These are phyloP conservation scores for Pestalotiopsis fici DNA, from an alignment of 2,329 filamentous ascomycete genomes.

Conservation along the genomic window DNA sequence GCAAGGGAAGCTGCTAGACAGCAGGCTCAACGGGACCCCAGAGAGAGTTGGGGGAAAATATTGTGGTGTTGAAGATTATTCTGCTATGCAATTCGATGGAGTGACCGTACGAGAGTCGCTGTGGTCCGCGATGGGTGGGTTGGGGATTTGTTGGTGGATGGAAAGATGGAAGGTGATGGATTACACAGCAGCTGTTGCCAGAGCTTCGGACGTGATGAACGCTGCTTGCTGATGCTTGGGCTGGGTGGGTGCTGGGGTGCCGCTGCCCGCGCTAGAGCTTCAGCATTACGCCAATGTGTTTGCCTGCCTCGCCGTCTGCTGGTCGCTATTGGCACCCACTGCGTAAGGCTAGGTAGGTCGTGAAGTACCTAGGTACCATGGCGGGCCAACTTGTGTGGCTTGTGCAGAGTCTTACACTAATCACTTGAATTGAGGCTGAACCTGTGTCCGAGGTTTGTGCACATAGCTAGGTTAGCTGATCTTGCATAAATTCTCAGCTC, in stretches of 20 bases:
- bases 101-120: neutral
- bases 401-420: too few relatives aligned
- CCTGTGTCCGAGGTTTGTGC: neutral
- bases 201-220: slow-evolving; percentile 5
- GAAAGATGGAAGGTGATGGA: slow-evolving; percentile 14
- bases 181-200: slow-evolving; percentile 14
- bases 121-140: neutral
- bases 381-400: too few relatives aligned
- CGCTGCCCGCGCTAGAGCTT: neutral
- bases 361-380: neutral
- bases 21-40: neutral
- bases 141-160: slow-evolving; percentile 10
- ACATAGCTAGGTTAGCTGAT: neutral
- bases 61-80: neutral
- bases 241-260: neutral
- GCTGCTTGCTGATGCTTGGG: neutral
- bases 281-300: neutral
- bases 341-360: neutral
- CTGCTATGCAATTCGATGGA: neutral
- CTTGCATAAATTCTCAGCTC: too few relatives aligned
- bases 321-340: neutral
- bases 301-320: neutral
- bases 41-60: neutral
- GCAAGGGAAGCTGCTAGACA: neutral
- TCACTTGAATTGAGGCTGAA: neutral